Conservation (phyloP, 306 rosid genomes). For the barrel medic (Medicago truncatula) region DNA sequence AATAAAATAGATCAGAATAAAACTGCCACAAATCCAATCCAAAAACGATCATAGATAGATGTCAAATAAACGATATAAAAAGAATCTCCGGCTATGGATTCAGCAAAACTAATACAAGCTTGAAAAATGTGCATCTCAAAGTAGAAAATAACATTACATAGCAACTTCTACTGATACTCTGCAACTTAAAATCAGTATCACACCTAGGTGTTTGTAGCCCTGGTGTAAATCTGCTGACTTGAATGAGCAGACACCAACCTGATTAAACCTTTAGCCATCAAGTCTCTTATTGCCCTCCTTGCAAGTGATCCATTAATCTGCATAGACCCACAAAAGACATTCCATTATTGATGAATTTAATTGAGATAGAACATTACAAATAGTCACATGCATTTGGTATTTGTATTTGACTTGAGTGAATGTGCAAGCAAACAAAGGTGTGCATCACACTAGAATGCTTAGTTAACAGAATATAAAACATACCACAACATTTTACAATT, state of each 20-base stretch:
- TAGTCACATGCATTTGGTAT: background rate
- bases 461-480: background rate
- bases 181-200: background rate
- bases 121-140: conserved; percentile 30
- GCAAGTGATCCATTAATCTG: conserved; percentile 75
- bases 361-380: background rate
- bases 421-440: background rate
- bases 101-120: conserved; percentile 30
- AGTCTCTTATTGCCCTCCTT: conserved; percentile 65
- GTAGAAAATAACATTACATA: conserved; percentile 38
- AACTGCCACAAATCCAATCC: background rate
- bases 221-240: conserved; percentile 75
- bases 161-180: conserved; percentile 33
- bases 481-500: background rate
- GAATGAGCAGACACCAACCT: conserved; percentile 67
- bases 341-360: background rate
- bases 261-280: conserved; percentile 72
- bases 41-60: conserved; percentile 1
- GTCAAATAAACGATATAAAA: conserved; percentile 30
- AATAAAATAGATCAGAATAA: background rate
- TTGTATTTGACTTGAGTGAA: background rate
- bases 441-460: background rate
- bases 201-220: conserved; percentile 73
- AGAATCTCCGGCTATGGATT: conserved; percentile 22
- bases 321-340: background rate